These are phyloP conservation scores for Penicillium ochrochloron DNA, from an alignment of 495 filamentous ascomycete species.

Conservation along the genomic window DNA sequence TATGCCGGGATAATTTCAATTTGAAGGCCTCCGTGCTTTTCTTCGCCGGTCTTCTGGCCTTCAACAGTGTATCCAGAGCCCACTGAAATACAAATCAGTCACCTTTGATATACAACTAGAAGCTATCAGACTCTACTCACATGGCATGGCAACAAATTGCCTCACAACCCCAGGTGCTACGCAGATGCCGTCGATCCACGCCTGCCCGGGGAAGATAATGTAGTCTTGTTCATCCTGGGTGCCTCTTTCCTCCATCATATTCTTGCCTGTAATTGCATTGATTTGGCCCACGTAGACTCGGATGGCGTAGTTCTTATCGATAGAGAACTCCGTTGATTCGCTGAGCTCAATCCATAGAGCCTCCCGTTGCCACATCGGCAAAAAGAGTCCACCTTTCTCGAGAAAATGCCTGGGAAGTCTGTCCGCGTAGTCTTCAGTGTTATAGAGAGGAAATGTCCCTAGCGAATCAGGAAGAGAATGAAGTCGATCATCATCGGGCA, in stretches of 20 bases:
- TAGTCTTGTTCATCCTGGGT: not conserved
- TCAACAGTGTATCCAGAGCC: constrained; percentile 2
- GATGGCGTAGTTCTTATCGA: not conserved
- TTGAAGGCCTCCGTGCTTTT: constrained; percentile 1
- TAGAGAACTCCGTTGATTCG: not conserved
- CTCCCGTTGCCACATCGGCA: constrained; percentile 5
- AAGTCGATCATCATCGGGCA: constrained; percentile 3
- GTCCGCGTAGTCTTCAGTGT: not conserved
- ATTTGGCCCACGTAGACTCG: constrained; percentile 7
- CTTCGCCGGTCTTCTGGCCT: not conserved
- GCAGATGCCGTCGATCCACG: constrained; percentile 3
- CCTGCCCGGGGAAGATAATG: not conserved
- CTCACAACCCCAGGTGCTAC: not conserved
- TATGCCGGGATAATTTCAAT: constrained; percentile 5
- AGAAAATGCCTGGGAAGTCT: not conserved
- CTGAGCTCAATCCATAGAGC: not conserved
- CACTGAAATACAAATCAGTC: not conserved
- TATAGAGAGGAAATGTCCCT: constrained; percentile 1
- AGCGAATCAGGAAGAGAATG: constrained; percentile 1
- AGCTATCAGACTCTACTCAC: not conserved
- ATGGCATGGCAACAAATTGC: constrained; percentile 7
- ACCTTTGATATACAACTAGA: not conserved
- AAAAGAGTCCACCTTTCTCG: not conserved
- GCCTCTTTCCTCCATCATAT: not conserved
- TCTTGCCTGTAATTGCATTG: not conserved